Conservation (phyloP, 83 land plant species). For the Picea mariana region DNA sequence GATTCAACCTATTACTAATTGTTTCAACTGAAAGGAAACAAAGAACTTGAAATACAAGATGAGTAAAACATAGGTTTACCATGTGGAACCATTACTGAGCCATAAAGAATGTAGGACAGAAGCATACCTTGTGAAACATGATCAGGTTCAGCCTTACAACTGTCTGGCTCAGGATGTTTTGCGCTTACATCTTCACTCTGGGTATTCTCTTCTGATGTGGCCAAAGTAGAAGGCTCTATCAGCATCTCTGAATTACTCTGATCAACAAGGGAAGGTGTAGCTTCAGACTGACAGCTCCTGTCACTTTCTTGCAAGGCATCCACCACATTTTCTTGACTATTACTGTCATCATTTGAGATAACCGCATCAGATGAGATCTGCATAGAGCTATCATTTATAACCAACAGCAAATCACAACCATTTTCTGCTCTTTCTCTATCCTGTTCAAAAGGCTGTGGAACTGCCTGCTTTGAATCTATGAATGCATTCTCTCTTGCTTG, state of each 20-base stretch:
- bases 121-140: no score
- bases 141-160: not conserved
- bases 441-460: not conserved
- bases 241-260: not conserved
- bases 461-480: not conserved
- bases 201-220: not conserved
- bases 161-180: not conserved
- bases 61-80: no score
- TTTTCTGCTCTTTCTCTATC: not conserved
- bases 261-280: not conserved
- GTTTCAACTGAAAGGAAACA: no score
- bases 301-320: not conserved
- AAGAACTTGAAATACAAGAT: no score
- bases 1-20: no score
- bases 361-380: constrained; percentile 2
- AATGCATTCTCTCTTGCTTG: not conserved
- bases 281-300: not conserved
- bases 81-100: no score
- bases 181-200: not conserved
- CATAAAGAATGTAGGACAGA: no score
- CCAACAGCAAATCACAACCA: constrained; percentile 5
- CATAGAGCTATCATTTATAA: not conserved
- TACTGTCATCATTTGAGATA: not conserved
- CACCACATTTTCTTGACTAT: not conserved
- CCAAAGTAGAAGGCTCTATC: not conserved